A percentile compares a stretch with the other conserved stretches of the same genome.
These are phyloP conservation scores for Neonectria neomacrospora DNA, from an alignment of 2,329 filamentous ascomycete species.

Conservation along the genomic window DNA sequence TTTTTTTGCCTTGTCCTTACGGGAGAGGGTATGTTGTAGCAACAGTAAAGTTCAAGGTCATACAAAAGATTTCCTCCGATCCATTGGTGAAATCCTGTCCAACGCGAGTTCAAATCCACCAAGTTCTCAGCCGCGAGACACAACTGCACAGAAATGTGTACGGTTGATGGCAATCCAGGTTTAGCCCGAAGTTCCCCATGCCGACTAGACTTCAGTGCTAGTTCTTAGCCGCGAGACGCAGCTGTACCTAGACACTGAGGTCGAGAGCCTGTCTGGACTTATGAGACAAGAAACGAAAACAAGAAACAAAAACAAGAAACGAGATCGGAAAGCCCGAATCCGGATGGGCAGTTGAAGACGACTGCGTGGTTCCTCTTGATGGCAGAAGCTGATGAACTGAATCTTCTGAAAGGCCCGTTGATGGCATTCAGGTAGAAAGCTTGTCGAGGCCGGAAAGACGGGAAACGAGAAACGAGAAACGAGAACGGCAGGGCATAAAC, in stretches of 20 bases:
- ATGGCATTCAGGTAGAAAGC: too few relatives aligned
- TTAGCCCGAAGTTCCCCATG: too few relatives aligned
- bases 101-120: neutral
- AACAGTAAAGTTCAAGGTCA: neutral
- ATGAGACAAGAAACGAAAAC: too few relatives aligned
- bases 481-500: neutral
- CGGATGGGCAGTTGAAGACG: neutral
- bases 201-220: too few relatives aligned
- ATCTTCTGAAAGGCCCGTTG: too few relatives aligned
- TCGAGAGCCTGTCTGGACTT: neutral
- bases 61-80: neutral
- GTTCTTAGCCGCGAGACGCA: neutral
- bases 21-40: neutral
- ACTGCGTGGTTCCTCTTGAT: neutral
- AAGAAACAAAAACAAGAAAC: neutral
- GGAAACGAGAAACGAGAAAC: neutral
- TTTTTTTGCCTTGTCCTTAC: neutral
- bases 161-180: neutral
- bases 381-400: neutral
- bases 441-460: too few relatives aligned
- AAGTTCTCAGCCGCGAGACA: neutral
- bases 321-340: too few relatives aligned
- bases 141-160: neutral
- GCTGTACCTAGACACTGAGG: neutral
- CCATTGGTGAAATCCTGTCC: neutral